These are phyloP conservation scores for Aspergillus ochraceus DNA, from an alignment of 2,329 filamentous ascomycete genomes.

Conservation along the genomic window DNA sequence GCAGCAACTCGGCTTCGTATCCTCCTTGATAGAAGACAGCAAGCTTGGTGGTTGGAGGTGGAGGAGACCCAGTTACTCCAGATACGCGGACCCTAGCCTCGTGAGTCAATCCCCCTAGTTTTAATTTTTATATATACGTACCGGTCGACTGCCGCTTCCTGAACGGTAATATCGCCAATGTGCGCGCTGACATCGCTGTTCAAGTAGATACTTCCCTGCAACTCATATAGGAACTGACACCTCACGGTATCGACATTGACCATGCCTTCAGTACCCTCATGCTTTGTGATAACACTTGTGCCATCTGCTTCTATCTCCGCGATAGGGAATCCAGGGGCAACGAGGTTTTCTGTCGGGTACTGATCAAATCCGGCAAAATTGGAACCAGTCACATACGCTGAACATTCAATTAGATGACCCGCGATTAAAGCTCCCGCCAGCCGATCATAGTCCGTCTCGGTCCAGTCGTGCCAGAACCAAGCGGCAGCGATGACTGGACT, in stretches of 20 bases:
- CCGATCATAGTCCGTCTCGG: constrained; percentile 47
- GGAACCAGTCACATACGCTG: constrained; percentile 54
- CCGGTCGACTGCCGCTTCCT: constrained; percentile 36
- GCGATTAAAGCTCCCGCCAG: constrained; percentile 54
- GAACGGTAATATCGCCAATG: constrained; percentile 36
- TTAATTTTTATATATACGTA: neutral
- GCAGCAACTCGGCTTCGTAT: constrained; percentile 47
- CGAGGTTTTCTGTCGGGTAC: constrained; percentile 41
- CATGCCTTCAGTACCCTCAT: constrained; percentile 45
- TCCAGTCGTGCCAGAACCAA: constrained; percentile 58
- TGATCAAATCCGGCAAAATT: constrained; percentile 54
- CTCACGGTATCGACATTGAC: constrained; percentile 44
- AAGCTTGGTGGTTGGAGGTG: constrained; percentile 54
- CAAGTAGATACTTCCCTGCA: constrained; percentile 51
- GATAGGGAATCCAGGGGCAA: constrained; percentile 51
- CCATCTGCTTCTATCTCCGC: constrained; percentile 51
- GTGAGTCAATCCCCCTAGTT: neutral
- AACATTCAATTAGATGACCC: constrained; percentile 57
- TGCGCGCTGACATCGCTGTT: constrained; percentile 50
- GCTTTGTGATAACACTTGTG: constrained; percentile 51
- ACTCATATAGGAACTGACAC: constrained; percentile 52
- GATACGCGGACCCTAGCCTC: constrained; percentile 40
- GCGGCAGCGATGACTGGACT: constrained; percentile 58
- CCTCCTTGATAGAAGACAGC: constrained; percentile 54
- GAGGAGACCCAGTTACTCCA: constrained; percentile 44